Percentiles rank a stretch among this genome's conserved stretches.
These are phyloP conservation scores for Sanguinoderma infundibulare DNA, from an alignment of 1,284 basidiomycete species.

Conservation along the genomic window DNA sequence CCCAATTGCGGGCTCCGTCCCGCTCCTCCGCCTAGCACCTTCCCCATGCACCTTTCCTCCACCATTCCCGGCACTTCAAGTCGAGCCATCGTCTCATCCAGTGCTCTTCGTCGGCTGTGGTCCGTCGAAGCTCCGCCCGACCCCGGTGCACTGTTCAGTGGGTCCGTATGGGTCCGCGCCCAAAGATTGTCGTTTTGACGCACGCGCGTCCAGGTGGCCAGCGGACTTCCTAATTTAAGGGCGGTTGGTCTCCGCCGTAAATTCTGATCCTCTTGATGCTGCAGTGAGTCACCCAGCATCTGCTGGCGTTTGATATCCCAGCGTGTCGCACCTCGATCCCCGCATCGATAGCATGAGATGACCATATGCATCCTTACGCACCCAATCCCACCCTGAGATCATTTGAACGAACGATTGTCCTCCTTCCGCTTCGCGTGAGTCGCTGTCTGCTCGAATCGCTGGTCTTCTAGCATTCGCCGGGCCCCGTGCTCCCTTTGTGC, in stretches of 20 bases:
- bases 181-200: conserved; percentile 5
- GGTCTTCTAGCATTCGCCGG: neutral
- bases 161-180: conserved; percentile 27
- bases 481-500: neutral
- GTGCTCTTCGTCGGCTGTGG: neutral
- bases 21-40: neutral
- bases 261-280: neutral
- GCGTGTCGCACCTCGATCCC: neutral
- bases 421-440: neutral
- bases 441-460: neutral
- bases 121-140: neutral
- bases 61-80: neutral
- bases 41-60: neutral
- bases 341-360: conserved; percentile 4
- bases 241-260: neutral
- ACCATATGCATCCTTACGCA: too few relatives aligned
- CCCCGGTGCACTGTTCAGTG: conserved; percentile 17
- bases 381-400: too few relatives aligned
- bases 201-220: neutral
- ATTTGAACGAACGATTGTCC: too few relatives aligned
- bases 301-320: neutral
- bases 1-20: neutral
- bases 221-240: neutral
- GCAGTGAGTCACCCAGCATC: neutral
- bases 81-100: neutral